Evolutionary conservation across 805 yeast genomes (phyloP).

Genomic region (Candida vartiovaarae): DNA sequence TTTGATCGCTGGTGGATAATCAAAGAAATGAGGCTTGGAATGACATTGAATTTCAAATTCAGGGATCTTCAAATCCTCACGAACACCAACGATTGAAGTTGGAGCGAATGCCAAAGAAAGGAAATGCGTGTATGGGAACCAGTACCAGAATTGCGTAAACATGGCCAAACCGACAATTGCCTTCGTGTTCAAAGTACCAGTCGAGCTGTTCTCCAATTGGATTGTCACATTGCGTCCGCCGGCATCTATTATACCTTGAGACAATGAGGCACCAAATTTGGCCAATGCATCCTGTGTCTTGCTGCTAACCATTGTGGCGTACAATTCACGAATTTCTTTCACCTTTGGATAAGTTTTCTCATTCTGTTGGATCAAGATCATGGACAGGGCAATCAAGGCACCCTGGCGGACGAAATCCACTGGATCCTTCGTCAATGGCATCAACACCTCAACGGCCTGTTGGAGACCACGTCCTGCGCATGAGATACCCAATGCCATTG

Average conservation of each 20-base stretch:
- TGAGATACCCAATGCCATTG: conserved; percentile 92
- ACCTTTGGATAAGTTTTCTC: conserved; percentile 80
- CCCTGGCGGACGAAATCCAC: conserved; percentile 98
- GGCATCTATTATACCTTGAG: conserved; percentile 97
- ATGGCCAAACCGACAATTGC: conserved; percentile 89
- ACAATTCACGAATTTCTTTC: conserved; percentile 62
- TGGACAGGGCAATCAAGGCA: conserved; percentile 84
- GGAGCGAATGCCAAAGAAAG: conserved; percentile 88
- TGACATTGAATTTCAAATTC: conserved; percentile 76
- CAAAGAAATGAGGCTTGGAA: conserved; percentile 71
- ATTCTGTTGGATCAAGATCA: conserved; percentile 85
- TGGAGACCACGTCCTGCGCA: conserved; percentile 92
- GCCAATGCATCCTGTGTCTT: conserved; percentile 97
- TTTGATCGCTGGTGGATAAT: conserved; percentile 84
- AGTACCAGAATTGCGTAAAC: conserved; percentile 93
- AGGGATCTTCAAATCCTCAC: conserved; percentile 80
- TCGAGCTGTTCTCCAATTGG: conserved; percentile 78
- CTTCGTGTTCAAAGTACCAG: conserved; percentile 83
- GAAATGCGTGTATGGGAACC: conserved; percentile 97
- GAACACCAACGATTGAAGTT: conserved; percentile 82
- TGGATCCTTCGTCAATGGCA: conserved; percentile 87
- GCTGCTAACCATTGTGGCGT: conserved; percentile 68
- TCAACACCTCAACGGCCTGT: conserved; percentile 86
- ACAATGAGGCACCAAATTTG: conserved; percentile 93
- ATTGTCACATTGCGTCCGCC: conserved; percentile 98